A percentile compares a stretch with the other conserved stretches of the same genome.
Conservation (phyloP, 139 green algal genomes). For the Chlorella sp. region DNA sequence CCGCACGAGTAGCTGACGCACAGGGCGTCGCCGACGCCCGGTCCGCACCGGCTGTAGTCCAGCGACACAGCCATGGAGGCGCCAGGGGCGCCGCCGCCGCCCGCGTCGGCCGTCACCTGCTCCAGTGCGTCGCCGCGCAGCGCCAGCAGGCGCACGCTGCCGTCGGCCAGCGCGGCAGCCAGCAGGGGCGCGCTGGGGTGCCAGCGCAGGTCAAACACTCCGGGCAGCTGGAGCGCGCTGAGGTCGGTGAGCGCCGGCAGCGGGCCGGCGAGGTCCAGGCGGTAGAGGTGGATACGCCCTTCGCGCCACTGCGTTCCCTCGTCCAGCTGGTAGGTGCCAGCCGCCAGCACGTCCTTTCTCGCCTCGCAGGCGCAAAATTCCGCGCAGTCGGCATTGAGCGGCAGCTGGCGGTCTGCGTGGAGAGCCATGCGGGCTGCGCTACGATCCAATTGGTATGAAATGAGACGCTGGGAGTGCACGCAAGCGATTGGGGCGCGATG, state of each 20-base stretch:
- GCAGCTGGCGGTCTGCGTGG: too few relatives aligned
- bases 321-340: conserved; percentile 74
- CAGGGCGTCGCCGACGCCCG: not conserved
- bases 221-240: conserved; percentile 5
- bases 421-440: too few relatives aligned
- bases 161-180: conserved; percentile 32
- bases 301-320: conserved; percentile 46
- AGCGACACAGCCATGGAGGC: conserved; percentile 20
- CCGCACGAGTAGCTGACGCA: conserved; percentile 18
- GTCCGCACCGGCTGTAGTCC: not conserved
- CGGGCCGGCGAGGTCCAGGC: not conserved
- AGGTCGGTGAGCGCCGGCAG: not conserved
- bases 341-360: conserved; percentile 57
- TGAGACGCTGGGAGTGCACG: too few relatives aligned
- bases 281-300: conserved; percentile 55
- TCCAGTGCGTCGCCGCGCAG: not conserved
- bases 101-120: not conserved
- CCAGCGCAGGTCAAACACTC: conserved; percentile 42
- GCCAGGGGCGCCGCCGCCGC: not conserved
- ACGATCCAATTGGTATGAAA: too few relatives aligned
- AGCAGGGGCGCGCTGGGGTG: conserved; percentile 13
- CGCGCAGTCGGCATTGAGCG: too few relatives aligned
- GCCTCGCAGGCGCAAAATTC: too few relatives aligned
- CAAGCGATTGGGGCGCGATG: too few relatives aligned
- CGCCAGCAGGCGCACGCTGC: conserved; percentile 15